Conservation (phyloP, 164 flowering plant genomes). For the Paratinospora sagittata region DNA sequence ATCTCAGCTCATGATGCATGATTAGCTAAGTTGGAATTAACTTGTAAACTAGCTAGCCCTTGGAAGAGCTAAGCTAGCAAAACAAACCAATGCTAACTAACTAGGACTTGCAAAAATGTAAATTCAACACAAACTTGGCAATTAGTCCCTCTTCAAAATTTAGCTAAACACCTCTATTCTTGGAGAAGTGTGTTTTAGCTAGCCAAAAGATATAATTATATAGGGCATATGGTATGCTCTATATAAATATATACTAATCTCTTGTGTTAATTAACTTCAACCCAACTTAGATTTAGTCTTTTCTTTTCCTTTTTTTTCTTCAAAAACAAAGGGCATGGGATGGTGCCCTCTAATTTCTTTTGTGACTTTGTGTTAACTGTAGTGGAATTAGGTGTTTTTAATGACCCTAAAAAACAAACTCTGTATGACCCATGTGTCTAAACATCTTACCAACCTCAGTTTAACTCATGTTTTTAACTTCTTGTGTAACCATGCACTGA, state of each 20-base stretch:
- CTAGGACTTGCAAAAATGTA: constrained; percentile 33
- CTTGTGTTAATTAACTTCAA: background rate
- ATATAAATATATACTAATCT: background rate
- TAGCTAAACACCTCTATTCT: constrained; percentile 22
- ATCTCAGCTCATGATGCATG: background rate
- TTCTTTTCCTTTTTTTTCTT: background rate
- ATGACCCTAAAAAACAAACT: constrained; percentile 10
- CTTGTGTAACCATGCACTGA: constrained; percentile 13
- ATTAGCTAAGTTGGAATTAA: constrained; percentile 24
- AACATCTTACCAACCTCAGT: constrained; percentile 13
- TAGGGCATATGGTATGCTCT: constrained; percentile 21
- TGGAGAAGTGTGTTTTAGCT: constrained; percentile 25
- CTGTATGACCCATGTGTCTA: constrained; percentile 9
- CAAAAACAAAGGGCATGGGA: constrained; percentile 7
- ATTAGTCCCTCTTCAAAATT: constrained; percentile 13
- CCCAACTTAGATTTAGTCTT: constrained; percentile 7
- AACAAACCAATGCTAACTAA: constrained; percentile 12
- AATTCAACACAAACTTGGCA: constrained; percentile 22
- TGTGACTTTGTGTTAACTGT: background rate
- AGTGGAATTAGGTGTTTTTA: constrained; percentile 8
- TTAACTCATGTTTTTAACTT: constrained; percentile 4
- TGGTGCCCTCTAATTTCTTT: background rate
- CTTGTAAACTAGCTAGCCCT: constrained; percentile 22
- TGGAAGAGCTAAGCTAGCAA: constrained; percentile 28
- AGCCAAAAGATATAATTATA: background rate